phyloP scores from a whole-genome alignment of 75 land plant species.

The Pinus taeda region DNA sequence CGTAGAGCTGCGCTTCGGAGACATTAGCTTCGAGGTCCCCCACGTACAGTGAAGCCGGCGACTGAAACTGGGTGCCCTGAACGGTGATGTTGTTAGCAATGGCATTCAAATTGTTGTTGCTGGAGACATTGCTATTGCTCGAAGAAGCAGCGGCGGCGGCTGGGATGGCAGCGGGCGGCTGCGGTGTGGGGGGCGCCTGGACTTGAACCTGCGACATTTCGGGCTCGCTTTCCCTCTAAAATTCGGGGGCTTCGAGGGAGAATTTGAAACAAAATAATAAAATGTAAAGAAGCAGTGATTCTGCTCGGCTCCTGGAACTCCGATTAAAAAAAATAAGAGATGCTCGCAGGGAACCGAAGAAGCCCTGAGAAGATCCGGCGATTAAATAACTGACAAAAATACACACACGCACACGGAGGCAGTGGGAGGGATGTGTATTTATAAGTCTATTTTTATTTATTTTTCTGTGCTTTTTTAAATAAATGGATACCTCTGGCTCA shows the following conservation, averaged over 20 bases:
- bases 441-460: too few species aligned
- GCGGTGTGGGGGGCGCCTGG: slow-evolving; percentile 4
- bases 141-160: background rate
- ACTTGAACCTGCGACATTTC: slow-evolving; percentile 23
- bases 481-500: too few species aligned
- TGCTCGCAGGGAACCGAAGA: slow-evolving; percentile 4
- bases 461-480: too few species aligned
- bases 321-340: slow-evolving; percentile 1
- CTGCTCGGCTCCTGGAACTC: slow-evolving; percentile 1
- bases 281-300: background rate
- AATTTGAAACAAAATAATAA: background rate
- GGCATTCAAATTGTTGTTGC: background rate
- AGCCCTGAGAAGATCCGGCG: background rate
- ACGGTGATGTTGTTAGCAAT: slow-evolving; percentile 12
- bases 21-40: slow-evolving; percentile 55
- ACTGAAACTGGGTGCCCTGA: slow-evolving; percentile 32
- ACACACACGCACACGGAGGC: background rate
- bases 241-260: background rate
- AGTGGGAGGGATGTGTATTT: too few species aligned
- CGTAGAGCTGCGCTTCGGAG: slow-evolving; percentile 51
- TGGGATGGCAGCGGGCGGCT: background rate
- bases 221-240: background rate
- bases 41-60: slow-evolving; percentile 59
- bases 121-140: background rate
- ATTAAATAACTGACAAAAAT: background rate